Evolutionary conservation across 352 stramenopile genomes (phyloP).

Genomic region (Phytophthora litchii): DNA sequence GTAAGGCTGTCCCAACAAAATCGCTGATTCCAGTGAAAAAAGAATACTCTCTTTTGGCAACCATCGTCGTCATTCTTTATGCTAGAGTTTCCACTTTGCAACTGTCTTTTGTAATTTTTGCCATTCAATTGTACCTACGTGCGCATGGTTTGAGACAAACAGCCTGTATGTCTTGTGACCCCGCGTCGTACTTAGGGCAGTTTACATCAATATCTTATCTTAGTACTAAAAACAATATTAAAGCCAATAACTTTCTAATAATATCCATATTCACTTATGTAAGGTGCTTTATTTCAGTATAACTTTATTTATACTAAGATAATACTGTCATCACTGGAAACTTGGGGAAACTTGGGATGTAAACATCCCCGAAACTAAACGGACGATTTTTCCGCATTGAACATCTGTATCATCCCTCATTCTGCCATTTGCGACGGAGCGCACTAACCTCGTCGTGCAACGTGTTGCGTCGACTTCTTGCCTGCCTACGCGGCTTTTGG

Average conservation of each 20-base stretch:
- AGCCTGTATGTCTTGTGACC: constrained; percentile 14
- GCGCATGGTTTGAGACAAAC: constrained; percentile 21
- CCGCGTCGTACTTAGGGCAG: background rate
- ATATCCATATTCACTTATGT: background rate
- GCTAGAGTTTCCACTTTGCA: constrained; percentile 4
- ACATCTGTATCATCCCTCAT: constrained; percentile 14
- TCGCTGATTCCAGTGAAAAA: constrained; percentile 12
- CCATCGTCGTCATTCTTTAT: constrained; percentile 10
- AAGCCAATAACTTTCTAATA: background rate
- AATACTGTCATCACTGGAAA: background rate
- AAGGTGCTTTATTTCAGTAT: too few relatives aligned
- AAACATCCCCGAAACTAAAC: constrained; percentile 12
- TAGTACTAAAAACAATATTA: background rate
- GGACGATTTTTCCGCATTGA: constrained; percentile 7
- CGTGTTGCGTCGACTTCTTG: constrained; percentile 25
- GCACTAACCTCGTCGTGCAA: constrained; percentile 7
- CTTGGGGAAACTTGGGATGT: constrained; percentile 1
- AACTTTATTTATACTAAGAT: background rate
- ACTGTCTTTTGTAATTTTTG: constrained; percentile 2
- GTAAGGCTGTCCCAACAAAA: constrained; percentile 1
- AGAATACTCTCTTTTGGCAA: constrained; percentile 10
- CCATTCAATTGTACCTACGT: constrained; percentile 20
- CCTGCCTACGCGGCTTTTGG: constrained; percentile 22
- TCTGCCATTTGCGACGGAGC: constrained; percentile 29
- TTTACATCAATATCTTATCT: background rate